Evolutionary conservation across 345 rosid genomes (phyloP), one percentile per base, ranked within the genome.

Genomic region (Murraya paniculata): DNA sequence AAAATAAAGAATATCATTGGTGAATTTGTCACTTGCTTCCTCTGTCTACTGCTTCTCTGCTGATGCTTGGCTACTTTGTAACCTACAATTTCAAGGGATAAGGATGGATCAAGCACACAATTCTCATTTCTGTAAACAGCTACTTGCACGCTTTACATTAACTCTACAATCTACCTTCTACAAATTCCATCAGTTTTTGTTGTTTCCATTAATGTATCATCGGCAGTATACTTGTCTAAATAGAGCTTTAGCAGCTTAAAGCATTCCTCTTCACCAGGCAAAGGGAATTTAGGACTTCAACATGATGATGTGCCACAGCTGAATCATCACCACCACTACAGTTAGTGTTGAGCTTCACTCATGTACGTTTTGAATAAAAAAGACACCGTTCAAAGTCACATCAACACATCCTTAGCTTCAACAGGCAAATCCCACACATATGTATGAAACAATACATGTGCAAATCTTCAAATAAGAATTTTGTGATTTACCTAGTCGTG

Each of bases 101-200:
- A 82, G 77, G 53, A 82, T 39, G 97, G 80, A 64, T 93, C 96
- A 30, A 93, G 93, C 76, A 86, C 79, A 75, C 98, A 95, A 31
- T 90, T 78, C 71, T 83, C 86, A 64, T 95, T 95, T 76, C 93
- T 97, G 71, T 95, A 93, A n/a, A 93, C 97, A 55, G 91, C 90
- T 67, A 97, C 98, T 80, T 95, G 98, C 53, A 95, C 91, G 98
- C 98, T n/a, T n/a, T n/a, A n/a, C 98, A 95, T 92, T 80, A 95
- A 72, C 80, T 95, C 91, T 1, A 92, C 98, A 7, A 94, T 92
- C 80, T 94, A 94, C 74, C 98, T 89, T 58, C 97, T 95, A 3
- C 91, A 93, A 84, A 93, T 93, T 74, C 98, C 97, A 62, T 89
- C 88, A 0, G 90, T 93, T 87, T 90, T 94, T 2, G 97, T 95